Evolutionary conservation across 2,329 filamentous ascomycete genomes (phyloP).

Genomic region (Alternaria sp.): DNA sequence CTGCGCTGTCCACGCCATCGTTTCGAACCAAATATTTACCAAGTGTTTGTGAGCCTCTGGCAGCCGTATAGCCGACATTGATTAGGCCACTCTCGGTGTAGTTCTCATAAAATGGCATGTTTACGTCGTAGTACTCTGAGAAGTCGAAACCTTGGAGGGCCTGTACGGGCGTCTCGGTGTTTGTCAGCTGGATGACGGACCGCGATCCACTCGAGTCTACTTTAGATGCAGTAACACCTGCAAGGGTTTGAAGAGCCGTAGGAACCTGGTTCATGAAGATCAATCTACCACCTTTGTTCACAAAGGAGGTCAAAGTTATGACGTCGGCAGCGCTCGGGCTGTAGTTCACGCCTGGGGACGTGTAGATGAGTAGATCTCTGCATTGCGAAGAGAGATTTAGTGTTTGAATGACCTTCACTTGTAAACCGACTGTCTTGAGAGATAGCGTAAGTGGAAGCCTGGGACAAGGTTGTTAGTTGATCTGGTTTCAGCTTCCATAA

Average conservation of each 20-base stretch:
- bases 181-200: slow-evolving; percentile 12
- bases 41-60: slow-evolving; percentile 10
- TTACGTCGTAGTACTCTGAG: slow-evolving; percentile 8
- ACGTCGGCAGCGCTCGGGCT: slow-evolving; percentile 13
- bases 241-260: slow-evolving; percentile 9
- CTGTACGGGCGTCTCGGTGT: slow-evolving; percentile 7
- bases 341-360: slow-evolving; percentile 13
- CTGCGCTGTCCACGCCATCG: slow-evolving; percentile 7
- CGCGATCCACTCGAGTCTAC: slow-evolving; percentile 10
- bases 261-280: slow-evolving; percentile 19
- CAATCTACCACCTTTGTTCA: slow-evolving; percentile 11
- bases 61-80: slow-evolving; percentile 17
- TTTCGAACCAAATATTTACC: slow-evolving; percentile 11
- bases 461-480: not conserved
- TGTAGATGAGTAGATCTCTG: slow-evolving; percentile 12
- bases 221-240: slow-evolving; percentile 12
- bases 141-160: slow-evolving; percentile 16
- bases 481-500: not conserved
- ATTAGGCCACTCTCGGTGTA: slow-evolving; percentile 10
- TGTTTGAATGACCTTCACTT: slow-evolving; percentile 14
- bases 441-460: slow-evolving; percentile 13
- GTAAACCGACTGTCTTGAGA: slow-evolving; percentile 15
- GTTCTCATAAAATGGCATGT: slow-evolving; percentile 17
- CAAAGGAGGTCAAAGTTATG: slow-evolving; percentile 8
- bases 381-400: slow-evolving; percentile 13